Evolutionary conservation across 1,284 basidiomycete species (phyloP), one percentile per base, ranked within the genome.

Genomic region (Moniliophthora roreri): DNA sequence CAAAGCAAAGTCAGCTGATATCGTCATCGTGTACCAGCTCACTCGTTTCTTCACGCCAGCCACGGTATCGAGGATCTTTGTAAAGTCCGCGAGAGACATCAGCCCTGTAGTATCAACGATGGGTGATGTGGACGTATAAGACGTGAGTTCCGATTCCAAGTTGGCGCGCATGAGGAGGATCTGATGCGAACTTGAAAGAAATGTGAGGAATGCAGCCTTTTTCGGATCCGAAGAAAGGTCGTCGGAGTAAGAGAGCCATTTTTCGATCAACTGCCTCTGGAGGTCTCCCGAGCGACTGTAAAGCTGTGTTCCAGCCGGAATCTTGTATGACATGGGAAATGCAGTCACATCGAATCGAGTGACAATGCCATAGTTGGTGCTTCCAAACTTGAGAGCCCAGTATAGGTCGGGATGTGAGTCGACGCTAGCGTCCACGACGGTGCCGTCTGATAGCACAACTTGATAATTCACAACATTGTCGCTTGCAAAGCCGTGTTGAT

Each of bases 341-440:
- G 61, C 60, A 9, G 42, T 20, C 48, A 60, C 50, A 26, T 62
- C 61, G 50, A 60, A 61, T 16, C 61, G 56, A 13, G 62, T 63
- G 3, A 63, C 59, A 10, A 63, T 54, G 7, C 48, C 62, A 39
- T 55, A 63, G 46, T 63, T 63, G 4, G 59, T 62, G 36, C 59
- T 61, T 34, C 62, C 62, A 13, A 48, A 42, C 37, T 60, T 59
- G 32, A 63, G 53, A 11, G 61, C 60, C 53, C 52, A 56, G 51
- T 56, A 60, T 3, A 63, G 53, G 48, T 63, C 61, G 5, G 58
- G 39, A 32, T 56, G 40, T 13, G 42, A 37, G 32, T 51, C 11
- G 20, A 45, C 48, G 48, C 58, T 63, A 40, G 57, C 62, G 26
- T 61, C 53, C 16, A 56, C 49, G 32, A 63, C 54, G 1, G 53